phyloP scores from a whole-genome alignment of 352 stramenopile species.

The Albugo candida region DNA sequence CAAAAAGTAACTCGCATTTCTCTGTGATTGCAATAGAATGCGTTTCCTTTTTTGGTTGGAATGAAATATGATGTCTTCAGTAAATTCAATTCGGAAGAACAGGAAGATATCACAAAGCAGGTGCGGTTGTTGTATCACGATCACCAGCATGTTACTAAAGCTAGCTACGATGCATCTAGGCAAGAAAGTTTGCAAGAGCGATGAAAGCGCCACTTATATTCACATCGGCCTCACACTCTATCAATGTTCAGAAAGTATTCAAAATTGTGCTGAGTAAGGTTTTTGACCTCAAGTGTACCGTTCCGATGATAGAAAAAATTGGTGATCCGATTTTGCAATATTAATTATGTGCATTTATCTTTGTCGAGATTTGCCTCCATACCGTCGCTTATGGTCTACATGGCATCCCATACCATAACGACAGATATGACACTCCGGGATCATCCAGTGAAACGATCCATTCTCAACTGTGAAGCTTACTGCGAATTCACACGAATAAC shows the following conservation, averaged over 20 bases:
- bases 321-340: constrained; percentile 86
- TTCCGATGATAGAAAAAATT: constrained; percentile 83
- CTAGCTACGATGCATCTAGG: constrained; percentile 15
- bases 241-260: constrained; percentile 93
- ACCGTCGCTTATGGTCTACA: not conserved
- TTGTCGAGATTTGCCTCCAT: constrained; percentile 2
- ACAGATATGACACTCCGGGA: constrained; percentile 56
- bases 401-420: constrained; percentile 39
- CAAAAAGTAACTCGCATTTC: not conserved
- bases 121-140: constrained; percentile 10
- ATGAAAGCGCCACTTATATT: constrained; percentile 92
- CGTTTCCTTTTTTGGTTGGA: constrained; percentile 84
- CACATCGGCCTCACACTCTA: constrained; percentile 83
- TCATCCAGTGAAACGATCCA: constrained; percentile 69
- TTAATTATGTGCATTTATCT: not conserved
- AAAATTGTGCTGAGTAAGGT: constrained; percentile 89
- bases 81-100: constrained; percentile 78
- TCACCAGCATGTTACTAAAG: not conserved
- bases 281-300: constrained; percentile 86
- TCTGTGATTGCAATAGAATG: constrained; percentile 30
- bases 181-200: constrained; percentile 86
- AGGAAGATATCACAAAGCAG: constrained; percentile 88
- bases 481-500: constrained; percentile 60
- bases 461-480: constrained; percentile 64
- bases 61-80: constrained; percentile 92